Conservation (phyloP, 1,284 basidiomycete species). For the Trametes versicolor region DNA sequence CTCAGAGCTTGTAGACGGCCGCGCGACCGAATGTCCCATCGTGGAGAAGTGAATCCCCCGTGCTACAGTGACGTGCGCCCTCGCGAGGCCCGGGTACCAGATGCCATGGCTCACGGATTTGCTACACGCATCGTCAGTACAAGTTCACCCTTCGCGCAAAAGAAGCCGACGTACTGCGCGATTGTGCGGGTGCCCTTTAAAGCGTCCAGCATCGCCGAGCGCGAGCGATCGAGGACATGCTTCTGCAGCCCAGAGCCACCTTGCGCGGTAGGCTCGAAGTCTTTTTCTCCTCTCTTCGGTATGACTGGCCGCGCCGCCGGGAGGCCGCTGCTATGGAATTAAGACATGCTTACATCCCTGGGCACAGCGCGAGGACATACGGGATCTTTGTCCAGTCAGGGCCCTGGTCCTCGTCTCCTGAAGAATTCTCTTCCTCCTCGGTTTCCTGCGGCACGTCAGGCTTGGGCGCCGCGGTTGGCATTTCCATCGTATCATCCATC, state of each 20-base stretch:
- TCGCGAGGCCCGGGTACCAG: conserved; percentile 72
- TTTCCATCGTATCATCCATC: conserved; percentile 49
- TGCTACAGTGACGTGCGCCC: conserved; percentile 73
- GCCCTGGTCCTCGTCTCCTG: conserved; percentile 65
- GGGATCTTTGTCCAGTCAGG: conserved; percentile 70
- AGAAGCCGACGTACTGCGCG: conserved; percentile 60
- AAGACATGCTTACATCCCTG: not conserved
- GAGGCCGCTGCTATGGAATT: conserved; percentile 17
- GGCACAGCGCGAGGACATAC: conserved; percentile 36
- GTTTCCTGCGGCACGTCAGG: conserved; percentile 28
- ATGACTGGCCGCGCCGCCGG: conserved; percentile 61
- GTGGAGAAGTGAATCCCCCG: conserved; percentile 83
- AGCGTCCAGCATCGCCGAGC: conserved; percentile 88
- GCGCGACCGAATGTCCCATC: conserved; percentile 79
- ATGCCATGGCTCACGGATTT: conserved; percentile 79
- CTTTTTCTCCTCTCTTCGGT: conserved; percentile 94
- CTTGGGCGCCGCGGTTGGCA: conserved; percentile 37
- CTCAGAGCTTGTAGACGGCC: conserved; percentile 45
- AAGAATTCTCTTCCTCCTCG: conserved; percentile 58
- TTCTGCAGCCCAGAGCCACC: conserved; percentile 85
- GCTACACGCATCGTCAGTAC: conserved; percentile 49
- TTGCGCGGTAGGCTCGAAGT: conserved; percentile 87
- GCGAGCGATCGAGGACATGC: conserved; percentile 73
- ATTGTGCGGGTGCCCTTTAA: conserved; percentile 78
- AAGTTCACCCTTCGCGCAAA: not conserved